Percentiles rank a stretch among this genome's conserved stretches.
phyloP scores from a whole-genome alignment of 2,329 filamentous ascomycete genomes.

The Colletotrichum sojae region DNA sequence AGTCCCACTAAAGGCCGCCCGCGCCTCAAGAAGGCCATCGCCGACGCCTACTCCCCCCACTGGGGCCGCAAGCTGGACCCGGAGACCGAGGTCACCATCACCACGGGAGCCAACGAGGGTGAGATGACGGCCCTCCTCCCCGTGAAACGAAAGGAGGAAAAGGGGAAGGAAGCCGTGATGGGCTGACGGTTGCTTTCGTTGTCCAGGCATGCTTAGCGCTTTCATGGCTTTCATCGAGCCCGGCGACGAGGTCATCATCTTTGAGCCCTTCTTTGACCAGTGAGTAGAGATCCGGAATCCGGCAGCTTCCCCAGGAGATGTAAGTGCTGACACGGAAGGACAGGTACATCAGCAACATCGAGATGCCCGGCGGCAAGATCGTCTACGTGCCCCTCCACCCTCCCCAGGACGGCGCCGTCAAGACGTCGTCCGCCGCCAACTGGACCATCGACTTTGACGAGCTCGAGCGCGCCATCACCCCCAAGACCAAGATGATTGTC shows the following conservation, averaged over 20 bases:
- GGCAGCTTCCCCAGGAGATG: too few relatives aligned
- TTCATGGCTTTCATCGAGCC: slow-evolving; percentile 98
- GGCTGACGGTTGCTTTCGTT: slow-evolving; percentile 6
- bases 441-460: slow-evolving; percentile 91
- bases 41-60: slow-evolving; percentile 90
- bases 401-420: slow-evolving; percentile 81
- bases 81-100: slow-evolving; percentile 94
- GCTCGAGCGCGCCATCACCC: slow-evolving; percentile 84
- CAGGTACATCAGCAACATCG: slow-evolving; percentile 95
- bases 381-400: slow-evolving; percentile 97
- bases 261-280: slow-evolving; percentile 99
- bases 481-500: slow-evolving; percentile 96
- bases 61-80: slow-evolving; percentile 88
- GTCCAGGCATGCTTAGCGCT: slow-evolving; percentile 86
- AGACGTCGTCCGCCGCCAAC: slow-evolving; percentile 87
- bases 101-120: slow-evolving; percentile 89
- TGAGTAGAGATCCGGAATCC: slow-evolving; percentile 53
- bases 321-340: slow-evolving; percentile 18
- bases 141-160: too few relatives aligned
- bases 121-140: slow-evolving; percentile 26
- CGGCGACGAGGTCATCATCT: slow-evolving; percentile 96
- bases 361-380: slow-evolving; percentile 96
- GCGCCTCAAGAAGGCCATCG: slow-evolving; percentile 91
- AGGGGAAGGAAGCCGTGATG: too few relatives aligned
- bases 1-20: slow-evolving; percentile 95